These are phyloP conservation scores for Aspergillus pseudoviridinutans DNA, from an alignment of 2,329 filamentous ascomycete genomes.

Conservation along the genomic window DNA sequence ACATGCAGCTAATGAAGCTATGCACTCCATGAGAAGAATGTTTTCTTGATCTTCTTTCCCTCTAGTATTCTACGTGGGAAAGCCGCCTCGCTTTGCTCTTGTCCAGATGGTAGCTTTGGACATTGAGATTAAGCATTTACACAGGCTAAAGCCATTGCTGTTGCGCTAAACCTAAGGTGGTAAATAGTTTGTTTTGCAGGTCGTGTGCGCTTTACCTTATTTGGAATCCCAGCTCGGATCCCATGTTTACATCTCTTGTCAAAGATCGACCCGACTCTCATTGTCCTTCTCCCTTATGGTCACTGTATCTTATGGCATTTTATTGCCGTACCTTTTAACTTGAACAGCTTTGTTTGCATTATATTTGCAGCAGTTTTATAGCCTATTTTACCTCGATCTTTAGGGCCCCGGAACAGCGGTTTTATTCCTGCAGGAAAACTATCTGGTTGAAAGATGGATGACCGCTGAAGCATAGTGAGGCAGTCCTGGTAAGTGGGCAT, in stretches of 20 bases:
- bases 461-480: not conserved
- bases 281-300: not conserved
- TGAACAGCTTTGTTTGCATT: slow-evolving; percentile 1
- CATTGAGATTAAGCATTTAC: not conserved
- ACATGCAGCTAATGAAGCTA: slow-evolving; percentile 22
- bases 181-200: slow-evolving; percentile 1
- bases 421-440: not conserved
- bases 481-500: not conserved
- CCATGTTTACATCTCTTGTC: slow-evolving; percentile 26
- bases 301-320: slow-evolving; percentile 3
- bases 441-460: not conserved
- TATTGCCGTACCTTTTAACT: not conserved
- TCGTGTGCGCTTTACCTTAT: slow-evolving; percentile 16
- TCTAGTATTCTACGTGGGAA: not conserved
- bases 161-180: not conserved
- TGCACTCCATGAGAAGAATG: not conserved
- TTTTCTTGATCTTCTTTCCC: not conserved
- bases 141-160: not conserved
- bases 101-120: not conserved
- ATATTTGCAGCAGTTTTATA: slow-evolving; percentile 1
- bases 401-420: not conserved
- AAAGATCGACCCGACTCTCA: not conserved
- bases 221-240: slow-evolving; percentile 11
- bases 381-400: not conserved
- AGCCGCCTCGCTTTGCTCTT: not conserved